Evolutionary conservation across 208 protist genomes (phyloP).

Genomic region (Leishmania tarentolae): DNA sequence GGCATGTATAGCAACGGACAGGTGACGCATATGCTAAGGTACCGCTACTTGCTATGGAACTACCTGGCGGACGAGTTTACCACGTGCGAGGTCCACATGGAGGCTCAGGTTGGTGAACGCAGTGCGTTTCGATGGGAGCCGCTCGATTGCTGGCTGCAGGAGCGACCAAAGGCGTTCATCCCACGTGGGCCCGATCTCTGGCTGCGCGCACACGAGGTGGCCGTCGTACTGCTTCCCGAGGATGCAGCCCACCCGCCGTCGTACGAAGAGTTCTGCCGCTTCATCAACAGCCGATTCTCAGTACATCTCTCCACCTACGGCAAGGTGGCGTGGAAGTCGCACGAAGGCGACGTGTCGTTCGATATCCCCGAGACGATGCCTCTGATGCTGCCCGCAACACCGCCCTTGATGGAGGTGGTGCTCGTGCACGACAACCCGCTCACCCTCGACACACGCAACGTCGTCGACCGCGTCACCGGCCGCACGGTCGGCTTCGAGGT

Average conservation of each 20-base stretch:
- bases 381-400: slow-evolving; percentile 19
- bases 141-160: slow-evolving; percentile 76
- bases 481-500: slow-evolving; percentile 51
- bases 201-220: slow-evolving; percentile 58
- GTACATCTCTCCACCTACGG: slow-evolving; percentile 47
- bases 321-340: slow-evolving; percentile 45
- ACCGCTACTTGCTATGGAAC: slow-evolving; percentile 81
- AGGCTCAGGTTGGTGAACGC: slow-evolving; percentile 68
- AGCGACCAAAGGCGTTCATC: slow-evolving; percentile 47
- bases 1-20: slow-evolving; percentile 83
- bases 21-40: slow-evolving; percentile 68
- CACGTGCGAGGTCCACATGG: slow-evolving; percentile 56
- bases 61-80: slow-evolving; percentile 63
- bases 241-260: slow-evolving; percentile 42
- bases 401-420: slow-evolving; percentile 52
- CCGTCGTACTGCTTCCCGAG: slow-evolving; percentile 73
- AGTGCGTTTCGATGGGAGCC: slow-evolving; percentile 67
- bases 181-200: slow-evolving; percentile 37
- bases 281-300: slow-evolving; percentile 76
- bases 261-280: slow-evolving; percentile 66
- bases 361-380: slow-evolving; percentile 33
- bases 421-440: slow-evolving; percentile 55
- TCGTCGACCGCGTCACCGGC: slow-evolving; percentile 64
- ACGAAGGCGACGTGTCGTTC: slow-evolving; percentile 29
- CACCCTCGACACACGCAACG: slow-evolving; percentile 43